These are phyloP conservation scores for Flaveria brownii DNA, from an alignment of 129 eudicot species.

Conservation along the genomic window DNA sequence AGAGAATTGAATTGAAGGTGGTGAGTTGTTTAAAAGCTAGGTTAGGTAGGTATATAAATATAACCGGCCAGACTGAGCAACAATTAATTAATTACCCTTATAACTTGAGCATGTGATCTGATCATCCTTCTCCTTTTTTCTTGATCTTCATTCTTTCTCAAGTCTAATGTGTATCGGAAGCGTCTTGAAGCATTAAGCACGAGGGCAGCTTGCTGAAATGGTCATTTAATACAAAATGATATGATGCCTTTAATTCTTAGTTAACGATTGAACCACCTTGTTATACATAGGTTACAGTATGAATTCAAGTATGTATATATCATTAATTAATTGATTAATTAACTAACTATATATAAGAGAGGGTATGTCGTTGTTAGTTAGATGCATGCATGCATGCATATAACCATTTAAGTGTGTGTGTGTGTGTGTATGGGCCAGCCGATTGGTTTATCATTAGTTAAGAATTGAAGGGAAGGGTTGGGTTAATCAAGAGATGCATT, in stretches of 20 bases:
- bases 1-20: neutral
- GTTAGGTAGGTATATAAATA: neutral
- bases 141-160: conserved; percentile 65
- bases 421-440: too few species aligned
- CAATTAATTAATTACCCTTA: conserved; percentile 52
- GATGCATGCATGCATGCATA: too few species aligned
- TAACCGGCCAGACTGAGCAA: neutral
- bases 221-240: neutral
- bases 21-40: neutral
- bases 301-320: neutral
- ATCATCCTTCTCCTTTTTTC: conserved; percentile 74
- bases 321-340: neutral
- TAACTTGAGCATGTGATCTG: conserved; percentile 97
- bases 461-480: too few species aligned
- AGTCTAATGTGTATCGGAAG: conserved; percentile 87
- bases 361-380: too few species aligned
- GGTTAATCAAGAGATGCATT: too few species aligned
- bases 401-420: too few species aligned
- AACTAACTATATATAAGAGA: too few species aligned
- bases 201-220: conserved; percentile 92
- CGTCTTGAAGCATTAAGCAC: conserved; percentile 95
- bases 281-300: too few species aligned
- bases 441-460: too few species aligned
- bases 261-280: too few species aligned
- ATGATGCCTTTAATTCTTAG: too few species aligned